Percentiles rank a stretch among this genome's conserved stretches.
Evolutionary conservation across 495 filamentous ascomycete species (phyloP).

Genomic region (Xylaria acuta): DNA sequence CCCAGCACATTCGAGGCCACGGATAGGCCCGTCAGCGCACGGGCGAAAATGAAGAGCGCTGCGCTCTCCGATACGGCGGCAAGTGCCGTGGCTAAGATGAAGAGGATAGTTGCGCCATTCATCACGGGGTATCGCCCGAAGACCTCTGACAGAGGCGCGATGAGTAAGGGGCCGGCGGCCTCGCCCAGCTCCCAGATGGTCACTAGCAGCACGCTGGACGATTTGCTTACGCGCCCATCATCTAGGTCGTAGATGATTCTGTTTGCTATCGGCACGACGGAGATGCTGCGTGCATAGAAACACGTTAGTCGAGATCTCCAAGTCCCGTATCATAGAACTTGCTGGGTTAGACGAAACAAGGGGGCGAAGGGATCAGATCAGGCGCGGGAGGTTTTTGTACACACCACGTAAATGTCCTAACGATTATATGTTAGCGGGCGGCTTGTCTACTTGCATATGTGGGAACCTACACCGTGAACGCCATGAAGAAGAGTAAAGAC

Average conservation of each 20-base stretch:
- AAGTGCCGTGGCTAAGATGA: slow-evolving; percentile 53
- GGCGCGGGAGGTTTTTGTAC: too few relatives aligned
- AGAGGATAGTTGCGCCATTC: slow-evolving; percentile 58
- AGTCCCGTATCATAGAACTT: too few relatives aligned
- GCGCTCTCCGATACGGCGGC: slow-evolving; percentile 51
- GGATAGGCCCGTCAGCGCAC: slow-evolving; percentile 58
- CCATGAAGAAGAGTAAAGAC: slow-evolving; percentile 54
- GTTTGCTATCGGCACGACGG: slow-evolving; percentile 58
- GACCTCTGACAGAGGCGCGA: slow-evolving; percentile 64
- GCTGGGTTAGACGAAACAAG: too few relatives aligned
- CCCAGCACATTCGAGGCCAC: slow-evolving; percentile 63
- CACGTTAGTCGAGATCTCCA: too few relatives aligned
- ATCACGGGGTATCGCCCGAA: slow-evolving; percentile 62
- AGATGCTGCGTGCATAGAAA: too few relatives aligned
- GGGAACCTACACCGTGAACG: slow-evolving; percentile 59
- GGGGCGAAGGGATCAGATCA: too few relatives aligned
- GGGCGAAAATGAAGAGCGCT: slow-evolving; percentile 51
- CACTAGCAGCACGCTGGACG: slow-evolving; percentile 59
- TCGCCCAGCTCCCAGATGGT: slow-evolving; percentile 65
- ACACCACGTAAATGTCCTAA: slow-evolving; percentile 62
- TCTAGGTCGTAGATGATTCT: slow-evolving; percentile 57
- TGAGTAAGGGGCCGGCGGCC: slow-evolving; percentile 63
- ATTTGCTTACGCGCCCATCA: slow-evolving; percentile 44
- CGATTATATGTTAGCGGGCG: slow-evolving; percentile 28
- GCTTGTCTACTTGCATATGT: background rate